Base-by-base conservation (phyloP, 2,329 filamentous ascomycete genomes). In the Grosmannia huntii region DNA sequence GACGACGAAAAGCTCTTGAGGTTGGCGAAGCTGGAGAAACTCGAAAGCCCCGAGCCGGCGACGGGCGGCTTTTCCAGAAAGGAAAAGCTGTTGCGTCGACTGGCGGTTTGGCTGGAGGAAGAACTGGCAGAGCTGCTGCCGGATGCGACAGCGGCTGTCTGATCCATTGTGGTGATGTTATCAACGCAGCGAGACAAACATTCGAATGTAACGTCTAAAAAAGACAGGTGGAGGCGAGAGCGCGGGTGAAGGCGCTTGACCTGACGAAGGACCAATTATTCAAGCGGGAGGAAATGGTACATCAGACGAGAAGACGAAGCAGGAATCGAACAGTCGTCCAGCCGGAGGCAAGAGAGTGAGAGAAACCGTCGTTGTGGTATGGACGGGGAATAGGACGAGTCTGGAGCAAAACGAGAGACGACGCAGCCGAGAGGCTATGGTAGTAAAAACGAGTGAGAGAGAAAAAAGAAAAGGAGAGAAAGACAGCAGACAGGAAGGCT, bases 11-110 rank as follows among this genome's bases (percentile, higher is more conserved):
- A 48, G 53, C 53, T 49, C 19, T 57, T 52, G 36, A 60, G 44
- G 31, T 51, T 60, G 58, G 55, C 23, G n/a, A 63, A 53, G 27
- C 53, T 59, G 41, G 61, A 51, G 28, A 61, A 53, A 38, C 46
- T 52, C 14, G 62, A 57, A 25, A 61, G 33, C 25, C 57, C 55
- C 5, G 60, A 46, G n/a, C 36, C 2, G n/a, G 21, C 41, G n/a
- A 33, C 51, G n/a, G 33, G 10, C 11, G 59, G 55, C 46, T 63
- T 63, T 46, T 63, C 62, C 14, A 59, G 46, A 14, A 59, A 49
- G 38, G 61, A 58, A 54, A 63, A 62, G 54, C 62, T 63, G 60
- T 62, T 63, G 57, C 61, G 58, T 6, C 61, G 58, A 51, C 62
- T 63, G 38, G 58, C 55, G 0, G 55, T 31, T 23, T 55, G 44